These are phyloP conservation scores for Polyporus arcularius DNA, from an alignment of 768 basidiomycete genomes.

Conservation along the genomic window DNA sequence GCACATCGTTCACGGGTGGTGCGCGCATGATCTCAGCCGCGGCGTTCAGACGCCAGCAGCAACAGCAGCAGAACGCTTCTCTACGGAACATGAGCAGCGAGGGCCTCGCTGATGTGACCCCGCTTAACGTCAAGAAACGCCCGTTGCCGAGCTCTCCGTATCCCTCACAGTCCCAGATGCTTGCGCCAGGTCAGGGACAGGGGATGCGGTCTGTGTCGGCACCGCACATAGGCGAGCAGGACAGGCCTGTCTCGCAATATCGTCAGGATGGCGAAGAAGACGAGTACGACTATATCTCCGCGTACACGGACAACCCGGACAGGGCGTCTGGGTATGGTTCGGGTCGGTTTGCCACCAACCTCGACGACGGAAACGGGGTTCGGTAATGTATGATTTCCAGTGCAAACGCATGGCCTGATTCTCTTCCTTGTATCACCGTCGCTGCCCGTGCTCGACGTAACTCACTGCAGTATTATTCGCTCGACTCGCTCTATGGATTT, in stretches of 20 bases:
- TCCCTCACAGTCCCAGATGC: slow-evolving; percentile 14
- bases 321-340: slow-evolving; percentile 38
- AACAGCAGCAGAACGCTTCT: slow-evolving; percentile 38
- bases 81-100: slow-evolving; percentile 6
- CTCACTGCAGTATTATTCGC: no score
- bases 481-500: no score
- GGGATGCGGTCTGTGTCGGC: slow-evolving; percentile 4
- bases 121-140: slow-evolving; percentile 51
- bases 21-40: slow-evolving; percentile 71
- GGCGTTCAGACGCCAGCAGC: slow-evolving; percentile 47
- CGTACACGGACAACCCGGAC: slow-evolving; percentile 39
- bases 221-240: neutral
- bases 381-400: neutral
- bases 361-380: slow-evolving; percentile 33
- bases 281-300: slow-evolving; percentile 56
- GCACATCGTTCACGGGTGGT: slow-evolving; percentile 28
- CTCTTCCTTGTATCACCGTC: neutral
- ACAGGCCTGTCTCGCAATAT: slow-evolving; percentile 12
- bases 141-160: slow-evolving; percentile 48
- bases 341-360: slow-evolving; percentile 49
- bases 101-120: slow-evolving; percentile 45
- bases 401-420: neutral
- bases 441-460: no score
- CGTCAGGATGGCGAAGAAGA: slow-evolving; percentile 44
- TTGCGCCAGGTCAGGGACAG: neutral